phyloP scores from a whole-genome alignment of 1,139 yeast genomes.

The Diutina siamensis region DNA sequence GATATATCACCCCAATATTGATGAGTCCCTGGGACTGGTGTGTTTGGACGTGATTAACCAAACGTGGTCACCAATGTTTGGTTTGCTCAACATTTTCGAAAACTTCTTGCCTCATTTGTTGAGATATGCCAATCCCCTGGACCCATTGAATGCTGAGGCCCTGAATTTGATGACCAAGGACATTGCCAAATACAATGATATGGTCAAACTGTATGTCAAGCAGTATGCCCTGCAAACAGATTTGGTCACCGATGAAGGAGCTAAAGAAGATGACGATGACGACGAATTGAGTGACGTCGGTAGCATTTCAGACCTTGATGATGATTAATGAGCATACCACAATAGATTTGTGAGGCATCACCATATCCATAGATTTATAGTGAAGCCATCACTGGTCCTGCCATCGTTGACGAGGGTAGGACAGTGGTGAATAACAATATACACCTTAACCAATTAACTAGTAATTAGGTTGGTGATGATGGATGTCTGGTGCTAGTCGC shows the following conservation, averaged over 20 bases:
- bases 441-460: no score
- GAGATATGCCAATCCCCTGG: constrained; percentile 88
- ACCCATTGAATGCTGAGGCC: constrained; percentile 89
- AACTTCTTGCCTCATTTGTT: constrained; percentile 86
- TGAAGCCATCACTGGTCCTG: no score
- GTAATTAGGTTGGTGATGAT: no score
- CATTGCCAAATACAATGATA: constrained; percentile 52
- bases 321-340: no score
- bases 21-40: constrained; percentile 82
- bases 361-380: no score
- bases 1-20: constrained; percentile 90
- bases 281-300: constrained; percentile 39
- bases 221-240: constrained; percentile 48
- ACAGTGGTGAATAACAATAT: neutral
- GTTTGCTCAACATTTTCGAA: constrained; percentile 80
- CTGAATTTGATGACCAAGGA: constrained; percentile 71
- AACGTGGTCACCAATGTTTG: constrained; percentile 98
- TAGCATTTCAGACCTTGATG: constrained; percentile 21
- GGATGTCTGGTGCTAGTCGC: no score
- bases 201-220: constrained; percentile 63
- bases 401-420: no score
- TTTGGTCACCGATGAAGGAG: constrained; percentile 25
- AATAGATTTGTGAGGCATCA: no score
- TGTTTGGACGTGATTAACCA: constrained; percentile 95
- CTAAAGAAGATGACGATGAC: constrained; percentile 30